These are phyloP conservation scores for Gomphus bonarii DNA, from an alignment of 1,284 basidiomycete species.

Conservation along the genomic window DNA sequence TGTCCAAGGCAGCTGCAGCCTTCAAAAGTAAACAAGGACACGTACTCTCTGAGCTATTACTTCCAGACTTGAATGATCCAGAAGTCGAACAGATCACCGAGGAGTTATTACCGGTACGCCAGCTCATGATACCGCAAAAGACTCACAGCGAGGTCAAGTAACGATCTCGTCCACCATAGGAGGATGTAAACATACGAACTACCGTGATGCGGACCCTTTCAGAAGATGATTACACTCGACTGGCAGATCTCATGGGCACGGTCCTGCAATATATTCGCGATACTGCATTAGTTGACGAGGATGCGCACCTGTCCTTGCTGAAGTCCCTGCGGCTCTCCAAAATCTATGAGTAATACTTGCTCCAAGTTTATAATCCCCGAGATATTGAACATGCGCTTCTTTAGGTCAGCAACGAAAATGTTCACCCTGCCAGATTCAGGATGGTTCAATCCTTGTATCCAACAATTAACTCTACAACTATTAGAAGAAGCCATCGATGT, in stretches of 20 bases:
- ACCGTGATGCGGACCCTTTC: neutral
- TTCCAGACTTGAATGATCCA: neutral
- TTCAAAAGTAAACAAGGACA: constrained; percentile 2
- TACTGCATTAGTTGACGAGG: neutral
- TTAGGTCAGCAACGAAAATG: constrained; percentile 8
- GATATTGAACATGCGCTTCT: neutral
- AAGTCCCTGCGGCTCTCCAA: constrained; percentile 6
- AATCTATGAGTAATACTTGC: constrained; percentile 7
- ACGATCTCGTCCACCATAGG: neutral
- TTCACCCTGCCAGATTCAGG: constrained; percentile 6
- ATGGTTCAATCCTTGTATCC: constrained; percentile 11
- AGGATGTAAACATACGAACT: constrained; percentile 2
- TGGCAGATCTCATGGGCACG: constrained; percentile 11
- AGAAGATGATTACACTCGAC: constrained; percentile 2
- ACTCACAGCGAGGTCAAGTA: neutral
- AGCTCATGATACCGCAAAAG: neutral
- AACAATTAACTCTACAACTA: constrained; percentile 3
- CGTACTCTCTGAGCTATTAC: neutral
- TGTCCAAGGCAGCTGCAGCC: constrained; percentile 4
- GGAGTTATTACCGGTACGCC: constrained; percentile 7
- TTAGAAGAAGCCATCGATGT: constrained; percentile 5
- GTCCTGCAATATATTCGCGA: constrained; percentile 9
- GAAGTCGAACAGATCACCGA: neutral
- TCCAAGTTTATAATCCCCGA: neutral
- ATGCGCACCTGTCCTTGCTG: constrained; percentile 3